Base-by-base conservation (phyloP, 2,329 filamentous ascomycete genomes). In the Akanthomyces uredinophilus region DNA sequence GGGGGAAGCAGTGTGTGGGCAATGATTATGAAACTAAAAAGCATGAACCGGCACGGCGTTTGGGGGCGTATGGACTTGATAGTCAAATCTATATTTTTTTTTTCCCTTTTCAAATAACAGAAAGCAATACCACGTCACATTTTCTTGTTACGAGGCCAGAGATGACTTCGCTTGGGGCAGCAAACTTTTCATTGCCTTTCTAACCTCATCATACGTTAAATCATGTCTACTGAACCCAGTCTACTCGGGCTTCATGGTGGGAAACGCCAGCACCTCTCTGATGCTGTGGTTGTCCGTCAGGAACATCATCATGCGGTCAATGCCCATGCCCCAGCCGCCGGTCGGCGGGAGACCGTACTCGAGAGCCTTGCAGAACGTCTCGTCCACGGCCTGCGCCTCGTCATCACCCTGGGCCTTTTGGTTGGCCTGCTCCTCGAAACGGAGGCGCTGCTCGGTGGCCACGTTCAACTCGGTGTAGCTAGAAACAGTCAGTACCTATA, bases 331-430 rank as follows among this genome's bases (percentile, higher is more conserved):
- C 89, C 91, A 99, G 54, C 95, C 95, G 75, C 91, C 95, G 1
- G 95, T 99, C 0, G 95, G 95, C 6, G 95, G 94, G 63, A 99
- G 79, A 68, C 91, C 91, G 71, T 92, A 95, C 72, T 98, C 95
- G 63, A 98, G 85, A 60, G 90, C 87, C 65, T 89, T 89, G 71
- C 92, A 91, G 83, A 98, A 98, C 70, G 91, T 96, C 84, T 98
- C 94, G 70, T 99, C 96, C 61, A 98, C 87, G 69, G 95, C 81
- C 79, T 98, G 95, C 1, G 94, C 96, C 79, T 99, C 96, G 69
- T 98, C 92, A 68, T 99, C 96, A 72, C 96, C 95, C 78, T 96
- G 91, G 7, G 87, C 92, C 85, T 98, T 98, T 81, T 98, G 93
- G 70, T 87, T 84, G 5, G 93, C 94, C 79, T 99, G 95, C 85